These are phyloP conservation scores for Ammopiptanthus mongolicus DNA, from an alignment of 306 rosid genomes.

Conservation along the genomic window DNA sequence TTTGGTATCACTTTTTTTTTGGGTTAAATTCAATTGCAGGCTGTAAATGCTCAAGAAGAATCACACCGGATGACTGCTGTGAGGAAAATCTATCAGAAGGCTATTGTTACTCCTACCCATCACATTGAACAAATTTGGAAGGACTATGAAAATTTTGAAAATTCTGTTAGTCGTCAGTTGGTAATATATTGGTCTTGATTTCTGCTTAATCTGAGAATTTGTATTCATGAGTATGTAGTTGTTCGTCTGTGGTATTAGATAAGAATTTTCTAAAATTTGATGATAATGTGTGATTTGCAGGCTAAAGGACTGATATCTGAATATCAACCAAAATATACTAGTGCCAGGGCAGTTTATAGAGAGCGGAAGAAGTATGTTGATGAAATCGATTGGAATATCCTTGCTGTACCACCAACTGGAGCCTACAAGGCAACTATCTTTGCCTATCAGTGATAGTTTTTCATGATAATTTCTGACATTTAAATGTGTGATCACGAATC, in stretches of 20 bases:
- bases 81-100: conserved; percentile 79
- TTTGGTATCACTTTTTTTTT: background rate
- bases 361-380: conserved; percentile 89
- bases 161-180: conserved; percentile 92
- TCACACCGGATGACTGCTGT: conserved; percentile 81
- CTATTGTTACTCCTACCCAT: conserved; percentile 90
- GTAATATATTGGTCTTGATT: conserved; percentile 40
- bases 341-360: conserved; percentile 94
- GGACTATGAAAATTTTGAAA: conserved; percentile 91
- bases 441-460: background rate
- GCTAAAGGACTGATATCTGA: conserved; percentile 92
- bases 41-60: conserved; percentile 69
- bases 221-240: background rate
- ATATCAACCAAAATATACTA: conserved; percentile 82
- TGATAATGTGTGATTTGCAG: conserved; percentile 49
- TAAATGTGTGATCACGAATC: conserved; percentile 12
- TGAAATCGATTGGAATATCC: conserved; percentile 87
- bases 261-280: conserved; percentile 15
- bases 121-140: conserved; percentile 94
- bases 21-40: conserved; percentile 35
- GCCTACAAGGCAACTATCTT: conserved; percentile 63
- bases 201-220: conserved; percentile 13
- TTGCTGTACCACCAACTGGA: conserved; percentile 94
- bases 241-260: background rate
- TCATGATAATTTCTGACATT: conserved; percentile 8